Conservation (phyloP, 345 rosid genomes). For the Salix koriyanagi region DNA sequence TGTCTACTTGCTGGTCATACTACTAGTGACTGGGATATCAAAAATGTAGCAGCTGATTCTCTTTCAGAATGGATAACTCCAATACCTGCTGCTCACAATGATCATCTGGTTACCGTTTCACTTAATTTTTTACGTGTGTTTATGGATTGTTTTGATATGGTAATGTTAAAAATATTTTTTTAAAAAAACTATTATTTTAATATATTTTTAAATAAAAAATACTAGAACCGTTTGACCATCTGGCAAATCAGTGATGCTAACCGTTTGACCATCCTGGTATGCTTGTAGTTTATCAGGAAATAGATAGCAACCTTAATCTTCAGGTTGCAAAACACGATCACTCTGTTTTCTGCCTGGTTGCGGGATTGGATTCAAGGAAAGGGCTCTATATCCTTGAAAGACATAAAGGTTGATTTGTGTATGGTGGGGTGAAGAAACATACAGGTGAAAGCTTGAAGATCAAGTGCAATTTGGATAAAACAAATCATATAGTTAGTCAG, state of each 20-base stretch:
- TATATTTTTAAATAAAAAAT: no score
- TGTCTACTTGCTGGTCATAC: conserved; percentile 57
- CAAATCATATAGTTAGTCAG: conserved; percentile 42
- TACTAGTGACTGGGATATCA: neutral
- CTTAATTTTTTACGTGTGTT: no score
- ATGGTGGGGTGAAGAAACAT: neutral
- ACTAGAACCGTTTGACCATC: no score
- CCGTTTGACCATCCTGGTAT: conserved; percentile 76
- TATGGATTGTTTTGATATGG: no score
- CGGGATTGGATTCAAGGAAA: neutral
- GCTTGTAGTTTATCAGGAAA: conserved; percentile 44
- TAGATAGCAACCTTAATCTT: conserved; percentile 24
- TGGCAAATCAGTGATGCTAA: conserved; percentile 4
- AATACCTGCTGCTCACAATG: no score
- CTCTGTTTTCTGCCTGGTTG: conserved; percentile 37
- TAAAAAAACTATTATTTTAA: no score
- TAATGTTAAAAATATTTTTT: no score
- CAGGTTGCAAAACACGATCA: conserved; percentile 28
- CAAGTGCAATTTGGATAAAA: neutral
- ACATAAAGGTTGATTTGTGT: neutral
- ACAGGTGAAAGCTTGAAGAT: neutral
- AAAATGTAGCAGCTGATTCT: no score
- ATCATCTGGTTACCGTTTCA: no score
- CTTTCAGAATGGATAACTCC: no score
- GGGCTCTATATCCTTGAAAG: conserved; percentile 49